phyloP scores from a whole-genome alignment of 2,329 filamentous ascomycete species.

The Colletotrichum nymphaeae region DNA sequence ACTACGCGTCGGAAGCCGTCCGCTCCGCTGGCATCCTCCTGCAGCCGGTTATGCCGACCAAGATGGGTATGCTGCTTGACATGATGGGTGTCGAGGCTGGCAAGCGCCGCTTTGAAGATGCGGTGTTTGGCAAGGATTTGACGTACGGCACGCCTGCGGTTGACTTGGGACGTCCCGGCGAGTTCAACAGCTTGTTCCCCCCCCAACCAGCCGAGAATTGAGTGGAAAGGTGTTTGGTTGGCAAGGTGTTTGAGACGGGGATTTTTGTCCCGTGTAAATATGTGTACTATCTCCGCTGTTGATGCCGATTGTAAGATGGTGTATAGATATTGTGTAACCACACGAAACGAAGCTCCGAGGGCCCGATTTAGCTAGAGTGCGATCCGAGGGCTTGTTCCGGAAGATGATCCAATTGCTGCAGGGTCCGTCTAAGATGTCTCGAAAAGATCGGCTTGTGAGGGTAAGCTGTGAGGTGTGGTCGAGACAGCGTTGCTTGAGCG shows the following conservation, averaged over 20 bases:
- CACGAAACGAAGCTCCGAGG: background rate
- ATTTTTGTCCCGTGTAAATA: background rate
- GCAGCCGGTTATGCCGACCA: constrained; percentile 90
- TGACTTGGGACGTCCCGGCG: constrained; percentile 8
- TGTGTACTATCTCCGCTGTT: background rate
- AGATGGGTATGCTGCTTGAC: constrained; percentile 79
- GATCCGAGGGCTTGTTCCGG: background rate
- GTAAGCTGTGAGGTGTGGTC: background rate
- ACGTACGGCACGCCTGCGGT: constrained; percentile 68
- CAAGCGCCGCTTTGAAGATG: constrained; percentile 72
- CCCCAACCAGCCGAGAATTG: constrained; percentile 17
- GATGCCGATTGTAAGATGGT: background rate
- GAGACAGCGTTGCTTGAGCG: background rate
- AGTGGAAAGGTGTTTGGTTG: background rate
- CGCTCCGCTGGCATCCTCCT: constrained; percentile 86
- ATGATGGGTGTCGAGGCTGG: constrained; percentile 76
- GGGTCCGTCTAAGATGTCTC: background rate
- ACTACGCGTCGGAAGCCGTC: constrained; percentile 78
- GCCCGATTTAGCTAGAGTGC: background rate
- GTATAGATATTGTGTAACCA: background rate
- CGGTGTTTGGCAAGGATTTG: constrained; percentile 71
- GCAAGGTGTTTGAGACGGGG: too few relatives aligned
- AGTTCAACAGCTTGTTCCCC: constrained; percentile 23
- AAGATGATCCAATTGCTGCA: background rate
- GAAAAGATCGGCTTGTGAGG: background rate